Base-by-base conservation (phyloP, 192 early-diverging fungal species). In the Kickxella alabastrina region DNA sequence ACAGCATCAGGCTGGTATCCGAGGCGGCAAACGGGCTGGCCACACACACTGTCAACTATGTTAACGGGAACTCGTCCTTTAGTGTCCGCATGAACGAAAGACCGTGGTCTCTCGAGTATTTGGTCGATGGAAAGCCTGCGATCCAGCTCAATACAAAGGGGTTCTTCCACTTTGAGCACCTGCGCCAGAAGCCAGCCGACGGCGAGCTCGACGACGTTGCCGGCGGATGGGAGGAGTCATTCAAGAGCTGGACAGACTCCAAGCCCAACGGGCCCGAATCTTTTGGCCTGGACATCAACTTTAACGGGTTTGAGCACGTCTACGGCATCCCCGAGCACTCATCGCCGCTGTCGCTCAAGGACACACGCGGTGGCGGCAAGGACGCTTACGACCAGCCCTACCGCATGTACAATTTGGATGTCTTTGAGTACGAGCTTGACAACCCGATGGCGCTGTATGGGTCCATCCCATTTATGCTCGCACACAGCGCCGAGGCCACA, bases 301-400 rank as follows among this genome's bases (percentile, higher is more conserved):
- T 99, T 66, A 83, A 82, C 38, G 90, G 88, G 8, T 87, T 84
- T 51, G 58, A 65, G 31, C 84, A 99, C 67, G 87, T 96, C 10
- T 99, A 97, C 65, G 97, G 97, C 35, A 86, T 99, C 49, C 94
- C 97, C 0, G 89, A 98, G 73, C 97, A 99, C 59, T 84, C 94
- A 1, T 65, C 91, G 36, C 74, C 79, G n/a, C 83, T 92, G 61
- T 85, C 87, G 15, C 82, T 99, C 38, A 90, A 88, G 62, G 62
- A 89, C n/a, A 99, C 97, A 10, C 78, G 90, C 55, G 85, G 52
- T 43, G 43, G 59, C 68, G 80, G 27, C 84, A 93, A 46, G 66
- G 82, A 77, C 25, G 76, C 79, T 5, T 98, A 98, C 63, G 72
- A 64, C 14, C 92, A 97, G 43, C 97, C 97, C 6, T 99, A 96